phyloP scores from a whole-genome alignment of 1,284 basidiomycete genomes.

The Leccinum angustisporum region DNA sequence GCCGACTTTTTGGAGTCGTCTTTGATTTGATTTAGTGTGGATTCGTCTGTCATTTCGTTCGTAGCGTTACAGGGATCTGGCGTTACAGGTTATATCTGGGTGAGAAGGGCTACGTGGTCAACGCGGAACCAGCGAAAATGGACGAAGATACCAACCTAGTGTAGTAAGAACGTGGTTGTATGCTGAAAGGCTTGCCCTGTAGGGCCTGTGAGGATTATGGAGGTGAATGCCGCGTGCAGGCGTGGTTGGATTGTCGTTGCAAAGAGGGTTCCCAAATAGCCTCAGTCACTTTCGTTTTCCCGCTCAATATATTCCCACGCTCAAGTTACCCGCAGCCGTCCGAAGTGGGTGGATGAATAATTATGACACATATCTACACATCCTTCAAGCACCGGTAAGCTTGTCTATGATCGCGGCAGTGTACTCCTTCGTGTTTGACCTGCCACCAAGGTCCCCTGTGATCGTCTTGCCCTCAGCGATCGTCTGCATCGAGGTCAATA shows the following conservation, averaged over 20 bases:
- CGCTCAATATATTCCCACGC: slow-evolving; percentile 30
- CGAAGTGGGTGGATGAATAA: slow-evolving; percentile 9
- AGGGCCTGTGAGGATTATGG: slow-evolving; percentile 73
- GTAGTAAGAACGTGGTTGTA: slow-evolving; percentile 44
- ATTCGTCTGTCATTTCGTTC: slow-evolving; percentile 85
- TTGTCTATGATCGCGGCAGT: slow-evolving; percentile 84
- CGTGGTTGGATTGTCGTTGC: slow-evolving; percentile 50
- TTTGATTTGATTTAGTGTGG: slow-evolving; percentile 55
- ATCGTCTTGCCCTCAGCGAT: slow-evolving; percentile 94
- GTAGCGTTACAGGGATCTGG: slow-evolving; percentile 54
- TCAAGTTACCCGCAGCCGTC: slow-evolving; percentile 10
- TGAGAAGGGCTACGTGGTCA: slow-evolving; percentile 28
- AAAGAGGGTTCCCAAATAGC: slow-evolving; percentile 19
- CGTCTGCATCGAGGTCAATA: slow-evolving; percentile 53
- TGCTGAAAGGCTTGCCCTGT: slow-evolving; percentile 76
- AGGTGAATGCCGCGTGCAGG: slow-evolving; percentile 59
- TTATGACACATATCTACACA: slow-evolving; percentile 15
- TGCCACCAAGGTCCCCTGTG: slow-evolving; percentile 92
- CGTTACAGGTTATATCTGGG: slow-evolving; percentile 46
- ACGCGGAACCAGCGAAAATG: background rate
- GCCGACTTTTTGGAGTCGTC: slow-evolving; percentile 62
- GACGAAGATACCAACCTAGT: slow-evolving; percentile 40
- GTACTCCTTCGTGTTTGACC: slow-evolving; percentile 85
- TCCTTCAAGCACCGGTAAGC: slow-evolving; percentile 48
- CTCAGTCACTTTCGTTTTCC: slow-evolving; percentile 23